Conservation (phyloP, 805 yeast species). For the Kluyveromyces lactis region DNA sequence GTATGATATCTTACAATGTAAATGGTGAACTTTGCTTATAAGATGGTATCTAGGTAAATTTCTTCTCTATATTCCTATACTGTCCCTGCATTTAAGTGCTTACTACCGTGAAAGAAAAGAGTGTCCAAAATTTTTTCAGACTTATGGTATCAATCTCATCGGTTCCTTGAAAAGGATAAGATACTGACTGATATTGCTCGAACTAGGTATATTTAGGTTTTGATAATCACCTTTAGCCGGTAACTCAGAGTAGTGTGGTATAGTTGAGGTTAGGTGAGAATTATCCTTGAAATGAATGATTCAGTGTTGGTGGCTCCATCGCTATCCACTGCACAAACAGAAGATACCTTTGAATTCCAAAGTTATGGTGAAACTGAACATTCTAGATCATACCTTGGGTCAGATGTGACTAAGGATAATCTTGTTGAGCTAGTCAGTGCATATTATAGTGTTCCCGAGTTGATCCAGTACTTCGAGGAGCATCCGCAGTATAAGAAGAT, state of each 20-base stretch:
- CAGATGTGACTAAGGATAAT: slow-evolving; percentile 17
- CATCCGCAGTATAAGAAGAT: slow-evolving; percentile 39
- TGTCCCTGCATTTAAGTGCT: too few relatives aligned
- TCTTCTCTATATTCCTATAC: too few relatives aligned
- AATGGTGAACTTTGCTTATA: too few relatives aligned
- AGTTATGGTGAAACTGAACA: slow-evolving; percentile 27
- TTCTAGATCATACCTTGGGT: slow-evolving; percentile 26
- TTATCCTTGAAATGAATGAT: slow-evolving; percentile 5
- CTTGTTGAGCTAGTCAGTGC: slow-evolving; percentile 32
- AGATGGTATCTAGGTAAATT: too few relatives aligned
- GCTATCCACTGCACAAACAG: slow-evolving; percentile 68
- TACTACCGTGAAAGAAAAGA: neutral
- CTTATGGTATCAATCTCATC: neutral
- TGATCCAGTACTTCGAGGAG: slow-evolving; percentile 34
- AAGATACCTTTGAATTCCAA: slow-evolving; percentile 42
- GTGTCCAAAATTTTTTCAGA: neutral
- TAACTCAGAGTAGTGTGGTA: too few relatives aligned
- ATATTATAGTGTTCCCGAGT: slow-evolving; percentile 48
- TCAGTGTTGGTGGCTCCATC: slow-evolving; percentile 49
- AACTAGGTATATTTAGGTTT: too few relatives aligned
- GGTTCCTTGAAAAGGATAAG: neutral
- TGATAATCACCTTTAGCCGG: too few relatives aligned
- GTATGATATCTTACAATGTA: too few relatives aligned
- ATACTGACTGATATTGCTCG: too few relatives aligned
- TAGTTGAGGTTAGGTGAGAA: too few relatives aligned